Base-by-base conservation (phyloP, 2,329 filamentous ascomycete species). In the Trichophyton simii region DNA sequence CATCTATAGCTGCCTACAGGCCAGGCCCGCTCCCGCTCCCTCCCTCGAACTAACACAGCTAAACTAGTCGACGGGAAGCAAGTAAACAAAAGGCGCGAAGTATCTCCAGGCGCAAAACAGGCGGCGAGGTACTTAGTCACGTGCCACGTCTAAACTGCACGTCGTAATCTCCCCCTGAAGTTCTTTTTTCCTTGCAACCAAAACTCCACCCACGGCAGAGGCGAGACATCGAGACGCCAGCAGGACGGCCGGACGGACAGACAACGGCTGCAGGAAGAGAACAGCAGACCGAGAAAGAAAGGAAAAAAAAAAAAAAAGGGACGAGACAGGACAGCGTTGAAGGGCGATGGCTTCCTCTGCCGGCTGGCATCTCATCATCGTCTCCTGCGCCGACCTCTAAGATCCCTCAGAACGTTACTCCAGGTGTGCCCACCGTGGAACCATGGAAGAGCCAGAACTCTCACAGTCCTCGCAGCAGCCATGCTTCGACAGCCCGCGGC, bases 391-490 rank as follows among this genome's bases (percentile, higher is more conserved):
- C 25, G 25, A 28, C 25, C 25, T 28, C 25, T 52, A 11, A 2
- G 13, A 15, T 25, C 9, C 3, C 48, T 34, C 18, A 15, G n/a
- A n/a, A 34, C 8, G 8, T 31, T 31, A 31, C 20, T 25, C 25
- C 20, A 52, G 34, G 34, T 31, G 11, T 52, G 44, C n/a, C 52
- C 52, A 20, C 13, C 50, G 22, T 54, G 42, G 58, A 60, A 60
- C 61, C 63, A 64, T 64, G 63, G 63, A 61, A 44, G 61, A 57
- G 31, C 63, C 18, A 44, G 41, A 61, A 36, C 57, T 54, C n/a
- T 36, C 41, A 20, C 54, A 22, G 41, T 20, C 25, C 54, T 60
- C 61, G 44, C 61, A 38, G 44, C 61, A 38, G 31, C 55, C 57
- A 50, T 50, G n/a, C 31, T 50, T 52, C 59, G 59, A 63, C 59